A percentile compares a stretch with the other conserved stretches of the same genome.
Evolutionary conservation across 176 grass and related monocot genomes (phyloP).

Genomic region (Cenchrus purpureus): DNA sequence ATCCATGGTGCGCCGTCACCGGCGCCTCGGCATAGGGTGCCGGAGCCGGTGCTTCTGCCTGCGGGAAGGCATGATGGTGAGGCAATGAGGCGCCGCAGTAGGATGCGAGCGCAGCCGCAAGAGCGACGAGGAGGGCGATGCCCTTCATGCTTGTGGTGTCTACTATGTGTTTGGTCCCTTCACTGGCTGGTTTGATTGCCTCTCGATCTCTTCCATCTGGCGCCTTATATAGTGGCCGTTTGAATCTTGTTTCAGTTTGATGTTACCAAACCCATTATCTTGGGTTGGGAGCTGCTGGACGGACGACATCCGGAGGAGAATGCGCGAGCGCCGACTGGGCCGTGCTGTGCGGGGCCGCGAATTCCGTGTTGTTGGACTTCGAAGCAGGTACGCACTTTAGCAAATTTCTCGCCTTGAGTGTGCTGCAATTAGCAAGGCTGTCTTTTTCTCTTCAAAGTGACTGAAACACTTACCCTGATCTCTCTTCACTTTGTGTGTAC

Average conservation of each 20-base stretch:
- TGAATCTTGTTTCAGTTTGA: slow-evolving; percentile 1
- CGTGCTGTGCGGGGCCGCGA: slow-evolving; percentile 27
- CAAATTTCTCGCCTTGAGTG: not conserved
- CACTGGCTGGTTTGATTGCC: slow-evolving; percentile 7
- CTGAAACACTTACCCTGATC: not conserved
- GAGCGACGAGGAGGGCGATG: slow-evolving; percentile 27
- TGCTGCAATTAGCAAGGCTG: not conserved
- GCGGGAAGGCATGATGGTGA: not conserved
- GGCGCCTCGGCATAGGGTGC: slow-evolving; percentile 26
- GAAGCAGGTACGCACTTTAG: not conserved
- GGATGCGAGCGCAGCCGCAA: slow-evolving; percentile 15
- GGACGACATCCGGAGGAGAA: not conserved
- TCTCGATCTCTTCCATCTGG: not conserved
- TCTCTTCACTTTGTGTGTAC: not conserved
- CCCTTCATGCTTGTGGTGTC: not conserved
- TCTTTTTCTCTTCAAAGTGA: not conserved
- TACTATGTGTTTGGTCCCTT: not conserved
- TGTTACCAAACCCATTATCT: slow-evolving; percentile 53
- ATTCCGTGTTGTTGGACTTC: slow-evolving; percentile 26
- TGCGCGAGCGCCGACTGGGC: slow-evolving; percentile 18
- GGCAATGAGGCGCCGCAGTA: slow-evolving; percentile 14
- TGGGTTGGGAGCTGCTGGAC: slow-evolving; percentile 2
- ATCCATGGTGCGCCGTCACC: not conserved
- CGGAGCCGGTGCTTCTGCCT: slow-evolving; percentile 8
- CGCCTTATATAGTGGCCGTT: slow-evolving; percentile 41